Evolutionary conservation across 495 filamentous ascomycete genomes (phyloP), one percentile per base, ranked within the genome.

Genomic region (Aspergillus haitiensis): DNA sequence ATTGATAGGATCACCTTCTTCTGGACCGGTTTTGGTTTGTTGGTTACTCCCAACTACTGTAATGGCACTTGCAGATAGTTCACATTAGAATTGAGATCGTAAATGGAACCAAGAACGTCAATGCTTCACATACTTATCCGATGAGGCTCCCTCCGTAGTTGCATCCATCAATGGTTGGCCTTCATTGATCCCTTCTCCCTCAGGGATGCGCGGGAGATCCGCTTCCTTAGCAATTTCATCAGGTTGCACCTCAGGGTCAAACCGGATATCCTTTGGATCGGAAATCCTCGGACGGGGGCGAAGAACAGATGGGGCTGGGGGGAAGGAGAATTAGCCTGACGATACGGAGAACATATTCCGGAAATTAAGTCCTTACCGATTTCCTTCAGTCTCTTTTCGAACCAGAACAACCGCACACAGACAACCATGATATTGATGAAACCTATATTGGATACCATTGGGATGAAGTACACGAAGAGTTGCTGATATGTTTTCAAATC

Each of bases 401-500:
- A 74, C 73, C 72, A 75, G 44, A 65, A 57, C 13, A 76, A 37
- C 3, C 74, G 67, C 21, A 74, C 63, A 40, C 72, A 48, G 13
- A 77, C 66, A 13, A 75, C 67, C 10, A 71, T 16, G 33, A 72
- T 74, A 48, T 75, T 75, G 65, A 75, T 66, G 36, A 77, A 74
- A 1, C 67, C 59, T 32, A 72, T n/a, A 35, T 75, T 75, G 10
- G 60, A 63, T 6, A 75, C 39, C 0, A 75, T 70, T 0, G 74
- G 72, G 48, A 72, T 58, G 32, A 75, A 57, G 33, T 75, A 77
- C 18, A 75, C 44, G 18, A 66, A 72, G 13, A 77, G 49, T 52
- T 77, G 74, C 55, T 77, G 74, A 55, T 77, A 76, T n/a, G 64
- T 71, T 46, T 75, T 71, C 31, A 77, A 48, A 5, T 42, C 55